A percentile compares a stretch with the other conserved stretches of the same genome.
Evolutionary conservation across 2,329 filamentous ascomycete species (phyloP).

Genomic region (Elsinoe fawcettii): DNA sequence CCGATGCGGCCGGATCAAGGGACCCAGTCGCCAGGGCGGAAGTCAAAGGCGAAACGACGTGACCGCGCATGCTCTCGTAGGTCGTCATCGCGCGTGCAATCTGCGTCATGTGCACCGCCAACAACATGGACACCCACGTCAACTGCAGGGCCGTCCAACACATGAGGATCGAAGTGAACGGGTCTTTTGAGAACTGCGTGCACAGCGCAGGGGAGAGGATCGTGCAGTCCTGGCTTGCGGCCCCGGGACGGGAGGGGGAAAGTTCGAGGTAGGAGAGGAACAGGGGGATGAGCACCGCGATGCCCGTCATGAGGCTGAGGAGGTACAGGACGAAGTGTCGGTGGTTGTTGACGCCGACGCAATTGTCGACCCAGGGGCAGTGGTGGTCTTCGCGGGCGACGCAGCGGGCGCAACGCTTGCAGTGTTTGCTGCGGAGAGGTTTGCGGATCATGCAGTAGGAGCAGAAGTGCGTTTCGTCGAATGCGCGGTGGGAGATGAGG

Average conservation of each 20-base stretch:
- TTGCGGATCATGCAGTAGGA: conserved; percentile 89
- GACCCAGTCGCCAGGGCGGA: conserved; percentile 68
- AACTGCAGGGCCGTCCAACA: conserved; percentile 79
- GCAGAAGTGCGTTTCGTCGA: conserved; percentile 91
- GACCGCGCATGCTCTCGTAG: conserved; percentile 88
- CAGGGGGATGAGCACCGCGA: conserved; percentile 63
- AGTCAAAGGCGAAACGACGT: conserved; percentile 55
- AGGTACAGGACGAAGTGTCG: conserved; percentile 93
- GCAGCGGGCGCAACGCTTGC: conserved; percentile 80
- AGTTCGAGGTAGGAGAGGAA: conserved; percentile 63
- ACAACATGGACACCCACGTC: conserved; percentile 94
- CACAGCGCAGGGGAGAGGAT: conserved; percentile 70
- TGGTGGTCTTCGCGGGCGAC: conserved; percentile 97
- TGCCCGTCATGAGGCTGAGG: conserved; percentile 65
- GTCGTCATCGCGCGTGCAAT: conserved; percentile 90
- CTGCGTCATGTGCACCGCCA: conserved; percentile 88
- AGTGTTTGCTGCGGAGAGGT: conserved; percentile 91
- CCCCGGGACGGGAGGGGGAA: conserved; percentile 43
- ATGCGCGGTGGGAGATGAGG: conserved; percentile 75
- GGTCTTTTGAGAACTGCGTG: conserved; percentile 67
- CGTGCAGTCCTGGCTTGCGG: conserved; percentile 52
- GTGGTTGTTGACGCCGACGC: conserved; percentile 90
- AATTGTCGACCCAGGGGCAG: conserved; percentile 97
- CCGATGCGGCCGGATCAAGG: conserved; percentile 62
- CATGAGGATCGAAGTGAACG: conserved; percentile 72